Conservation (phyloP, 306 rosid genomes). For the Pachyrhizus erosus region DNA sequence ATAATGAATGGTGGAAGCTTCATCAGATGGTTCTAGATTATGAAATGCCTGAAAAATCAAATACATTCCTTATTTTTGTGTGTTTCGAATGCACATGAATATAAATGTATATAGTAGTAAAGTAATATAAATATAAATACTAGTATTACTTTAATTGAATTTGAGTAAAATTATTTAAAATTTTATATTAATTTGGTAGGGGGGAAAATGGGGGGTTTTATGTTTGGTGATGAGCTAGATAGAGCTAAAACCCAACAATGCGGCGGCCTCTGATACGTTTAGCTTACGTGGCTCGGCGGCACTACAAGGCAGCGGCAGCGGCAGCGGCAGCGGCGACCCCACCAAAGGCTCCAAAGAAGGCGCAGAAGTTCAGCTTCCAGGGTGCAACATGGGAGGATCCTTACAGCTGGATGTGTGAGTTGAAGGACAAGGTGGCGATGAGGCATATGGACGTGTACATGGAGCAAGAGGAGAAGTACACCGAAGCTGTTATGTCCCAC, state of each 20-base stretch:
- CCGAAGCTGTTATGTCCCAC: conserved; percentile 76
- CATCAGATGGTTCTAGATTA: too few relatives aligned
- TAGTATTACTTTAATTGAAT: too few relatives aligned
- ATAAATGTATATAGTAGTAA: too few relatives aligned
- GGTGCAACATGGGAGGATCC: conserved; percentile 82
- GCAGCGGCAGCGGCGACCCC: conserved; percentile 62
- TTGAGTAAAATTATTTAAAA: too few relatives aligned
- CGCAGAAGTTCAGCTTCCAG: conserved; percentile 75
- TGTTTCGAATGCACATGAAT: too few relatives aligned
- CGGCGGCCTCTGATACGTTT: conserved; percentile 46
- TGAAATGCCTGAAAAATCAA: too few relatives aligned
- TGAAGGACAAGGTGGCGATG: conserved; percentile 88
- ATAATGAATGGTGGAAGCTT: too few relatives aligned
- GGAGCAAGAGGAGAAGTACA: conserved; percentile 96
- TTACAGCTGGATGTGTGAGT: conserved; percentile 88
- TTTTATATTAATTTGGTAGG: too few relatives aligned
- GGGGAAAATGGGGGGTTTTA: not conserved
- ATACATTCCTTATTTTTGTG: too few relatives aligned
- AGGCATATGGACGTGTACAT: conserved; percentile 94
- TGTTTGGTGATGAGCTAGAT: not conserved
- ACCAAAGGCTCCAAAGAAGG: conserved; percentile 83
- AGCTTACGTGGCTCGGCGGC: conserved; percentile 40
- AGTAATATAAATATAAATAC: too few relatives aligned
- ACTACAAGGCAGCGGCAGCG: conserved; percentile 51
- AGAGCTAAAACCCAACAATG: conserved; percentile 39